Percentiles rank a stretch among this genome's conserved stretches.
Evolutionary conservation across 176 grass and related monocot species (phyloP).

Genomic region (Pharus latifolius): DNA sequence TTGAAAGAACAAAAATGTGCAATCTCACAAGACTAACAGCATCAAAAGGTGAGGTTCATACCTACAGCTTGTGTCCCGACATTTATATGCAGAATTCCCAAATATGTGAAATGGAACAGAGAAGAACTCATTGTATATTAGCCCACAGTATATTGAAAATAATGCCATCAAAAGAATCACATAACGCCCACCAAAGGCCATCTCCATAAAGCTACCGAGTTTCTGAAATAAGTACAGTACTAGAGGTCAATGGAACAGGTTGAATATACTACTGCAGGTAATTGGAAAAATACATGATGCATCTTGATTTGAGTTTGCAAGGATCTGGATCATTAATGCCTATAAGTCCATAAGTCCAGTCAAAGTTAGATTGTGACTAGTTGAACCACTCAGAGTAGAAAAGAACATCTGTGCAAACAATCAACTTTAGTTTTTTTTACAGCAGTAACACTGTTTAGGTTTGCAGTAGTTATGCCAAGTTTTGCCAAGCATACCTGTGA

Average conservation of each 20-base stretch:
- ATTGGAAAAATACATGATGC: neutral
- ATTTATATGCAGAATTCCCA: constrained; percentile 90
- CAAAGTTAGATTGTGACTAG: no score
- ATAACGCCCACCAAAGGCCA: constrained; percentile 99
- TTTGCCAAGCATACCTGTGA: constrained; percentile 56
- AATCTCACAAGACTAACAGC: neutral
- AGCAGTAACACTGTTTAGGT: neutral
- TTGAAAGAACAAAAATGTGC: neutral
- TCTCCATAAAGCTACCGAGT: constrained; percentile 94
- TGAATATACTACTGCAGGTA: neutral
- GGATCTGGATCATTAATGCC: no score
- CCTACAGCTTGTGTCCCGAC: constrained; percentile 80
- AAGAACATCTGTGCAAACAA: neutral
- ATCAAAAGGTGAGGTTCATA: constrained; percentile 20
- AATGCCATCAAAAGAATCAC: constrained; percentile 96
- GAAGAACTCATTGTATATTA: constrained; percentile 99
- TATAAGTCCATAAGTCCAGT: no score
- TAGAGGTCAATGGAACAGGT: neutral
- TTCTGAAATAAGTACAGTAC: constrained; percentile 51
- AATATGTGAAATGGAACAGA: constrained; percentile 98
- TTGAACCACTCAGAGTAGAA: neutral
- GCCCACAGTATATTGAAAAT: constrained; percentile 99
- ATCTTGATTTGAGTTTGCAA: no score
- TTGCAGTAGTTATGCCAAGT: neutral
- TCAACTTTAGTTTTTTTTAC: neutral